These are phyloP conservation scores for Epichloe glyceriae DNA, from an alignment of 2,329 filamentous ascomycete species.

Conservation along the genomic window DNA sequence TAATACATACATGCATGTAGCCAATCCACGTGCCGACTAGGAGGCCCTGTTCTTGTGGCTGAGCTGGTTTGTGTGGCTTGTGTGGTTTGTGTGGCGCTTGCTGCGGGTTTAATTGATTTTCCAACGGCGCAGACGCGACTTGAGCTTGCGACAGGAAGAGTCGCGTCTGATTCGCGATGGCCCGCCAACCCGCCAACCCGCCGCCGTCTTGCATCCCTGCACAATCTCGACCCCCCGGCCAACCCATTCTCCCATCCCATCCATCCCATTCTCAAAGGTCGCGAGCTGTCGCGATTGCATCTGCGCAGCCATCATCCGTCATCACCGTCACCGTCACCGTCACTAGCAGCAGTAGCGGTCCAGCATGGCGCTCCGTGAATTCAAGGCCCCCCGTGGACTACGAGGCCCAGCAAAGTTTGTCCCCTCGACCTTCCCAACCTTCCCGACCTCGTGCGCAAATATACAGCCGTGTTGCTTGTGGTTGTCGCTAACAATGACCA, in stretches of 20 bases:
- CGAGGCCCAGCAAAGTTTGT: slow-evolving; percentile 66
- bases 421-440: neutral
- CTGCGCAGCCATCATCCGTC: neutral
- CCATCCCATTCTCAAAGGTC: slow-evolving; percentile 8
- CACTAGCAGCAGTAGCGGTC: slow-evolving; percentile 2
- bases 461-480: neutral
- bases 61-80: neutral
- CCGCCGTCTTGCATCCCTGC: slow-evolving; percentile 12
- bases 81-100: too few species aligned
- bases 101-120: slow-evolving; percentile 5
- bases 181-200: neutral
- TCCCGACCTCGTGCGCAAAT: neutral
- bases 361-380: slow-evolving; percentile 74
- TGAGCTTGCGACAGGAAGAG: slow-evolving; percentile 17
- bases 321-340: neutral
- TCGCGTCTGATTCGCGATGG: slow-evolving; percentile 16
- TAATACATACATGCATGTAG: too few species aligned
- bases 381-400: slow-evolving; percentile 72
- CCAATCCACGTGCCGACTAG: slow-evolving; percentile 21
- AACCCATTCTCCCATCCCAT: slow-evolving; percentile 12
- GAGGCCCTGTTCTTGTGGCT: neutral
- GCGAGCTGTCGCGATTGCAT: slow-evolving; percentile 6
- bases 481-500: slow-evolving; percentile 20
- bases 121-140: slow-evolving; percentile 15
- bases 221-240: slow-evolving; percentile 13